Conservation (phyloP, 2,329 filamentous ascomycete species). For the Arachnomyces sp. region DNA sequence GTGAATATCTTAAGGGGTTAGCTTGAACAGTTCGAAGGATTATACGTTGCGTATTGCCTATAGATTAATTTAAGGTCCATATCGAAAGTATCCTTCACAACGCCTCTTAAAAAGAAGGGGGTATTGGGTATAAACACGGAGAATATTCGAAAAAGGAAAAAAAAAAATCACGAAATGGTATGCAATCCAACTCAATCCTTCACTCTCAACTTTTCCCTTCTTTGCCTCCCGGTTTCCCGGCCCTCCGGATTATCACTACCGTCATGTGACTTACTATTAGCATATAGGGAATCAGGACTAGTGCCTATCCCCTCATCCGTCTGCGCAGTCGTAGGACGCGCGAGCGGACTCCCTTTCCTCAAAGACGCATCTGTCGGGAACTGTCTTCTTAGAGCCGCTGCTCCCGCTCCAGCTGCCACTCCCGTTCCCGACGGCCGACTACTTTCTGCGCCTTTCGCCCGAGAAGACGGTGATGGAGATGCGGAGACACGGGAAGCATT, state of each 20-base stretch:
- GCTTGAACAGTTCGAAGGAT: no score
- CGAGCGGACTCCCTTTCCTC: constrained; percentile 30
- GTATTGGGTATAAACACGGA: no score
- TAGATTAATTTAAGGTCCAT: no score
- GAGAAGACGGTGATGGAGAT: constrained; percentile 17
- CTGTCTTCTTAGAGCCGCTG: constrained; percentile 9
- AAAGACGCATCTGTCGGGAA: constrained; percentile 13
- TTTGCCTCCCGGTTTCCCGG: constrained; percentile 8
- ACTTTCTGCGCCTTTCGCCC: constrained; percentile 14
- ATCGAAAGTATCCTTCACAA: no score
- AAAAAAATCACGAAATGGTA: no score
- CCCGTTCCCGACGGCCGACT: no score
- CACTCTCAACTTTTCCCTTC: constrained; percentile 5
- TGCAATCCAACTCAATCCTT: neutral
- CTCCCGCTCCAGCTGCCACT: constrained; percentile 9
- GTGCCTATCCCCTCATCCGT: constrained; percentile 26
- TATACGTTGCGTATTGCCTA: no score
- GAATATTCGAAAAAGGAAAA: no score
- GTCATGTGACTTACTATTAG: constrained; percentile 1
- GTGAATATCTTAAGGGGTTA: no score
- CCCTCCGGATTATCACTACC: neutral
- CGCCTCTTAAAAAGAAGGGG: no score
- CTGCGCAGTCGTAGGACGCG: constrained; percentile 18
- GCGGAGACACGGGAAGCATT: constrained; percentile 8
- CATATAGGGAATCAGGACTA: constrained; percentile 14